These are phyloP conservation scores for Handroanthus guayacan DNA, from an alignment of 257 asterid genomes.

Conservation along the genomic window DNA sequence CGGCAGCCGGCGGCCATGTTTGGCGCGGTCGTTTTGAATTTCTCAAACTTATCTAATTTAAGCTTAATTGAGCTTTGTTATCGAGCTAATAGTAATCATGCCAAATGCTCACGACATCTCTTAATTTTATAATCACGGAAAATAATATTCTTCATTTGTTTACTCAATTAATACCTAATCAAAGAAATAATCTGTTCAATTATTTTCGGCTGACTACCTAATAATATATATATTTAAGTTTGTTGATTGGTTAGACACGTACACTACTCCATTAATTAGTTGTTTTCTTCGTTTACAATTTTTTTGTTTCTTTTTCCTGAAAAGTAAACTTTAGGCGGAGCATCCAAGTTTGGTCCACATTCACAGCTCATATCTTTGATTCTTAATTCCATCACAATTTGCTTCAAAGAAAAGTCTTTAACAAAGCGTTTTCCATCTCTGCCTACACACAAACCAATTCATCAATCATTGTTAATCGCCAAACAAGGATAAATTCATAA, in stretches of 20 bases:
- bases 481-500: not conserved
- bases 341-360: conserved; percentile 56
- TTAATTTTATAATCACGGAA: not conserved
- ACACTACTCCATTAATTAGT: conserved; percentile 41
- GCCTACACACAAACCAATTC: conserved; percentile 18
- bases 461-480: not conserved
- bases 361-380: conserved; percentile 63
- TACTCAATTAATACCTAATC: conserved; percentile 30
- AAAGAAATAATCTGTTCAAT: conserved; percentile 25
- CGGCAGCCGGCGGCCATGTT: conserved; percentile 47
- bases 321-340: conserved; percentile 47
- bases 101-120: conserved; percentile 33
- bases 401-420: conserved; percentile 45
- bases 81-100: conserved; percentile 28
- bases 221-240: conserved; percentile 13
- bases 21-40: conserved; percentile 43
- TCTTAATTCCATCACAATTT: conserved; percentile 43
- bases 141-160: not conserved
- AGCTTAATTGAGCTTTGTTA: conserved; percentile 25
- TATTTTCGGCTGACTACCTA: conserved; percentile 33
- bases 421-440: conserved; percentile 22
- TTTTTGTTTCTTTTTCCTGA: not conserved
- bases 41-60: conserved; percentile 24
- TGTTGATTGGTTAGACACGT: conserved; percentile 29
- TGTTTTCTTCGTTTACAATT: conserved; percentile 12